Evolutionary conservation across 805 yeast species (phyloP).

Genomic region (Candida chilensis): DNA sequence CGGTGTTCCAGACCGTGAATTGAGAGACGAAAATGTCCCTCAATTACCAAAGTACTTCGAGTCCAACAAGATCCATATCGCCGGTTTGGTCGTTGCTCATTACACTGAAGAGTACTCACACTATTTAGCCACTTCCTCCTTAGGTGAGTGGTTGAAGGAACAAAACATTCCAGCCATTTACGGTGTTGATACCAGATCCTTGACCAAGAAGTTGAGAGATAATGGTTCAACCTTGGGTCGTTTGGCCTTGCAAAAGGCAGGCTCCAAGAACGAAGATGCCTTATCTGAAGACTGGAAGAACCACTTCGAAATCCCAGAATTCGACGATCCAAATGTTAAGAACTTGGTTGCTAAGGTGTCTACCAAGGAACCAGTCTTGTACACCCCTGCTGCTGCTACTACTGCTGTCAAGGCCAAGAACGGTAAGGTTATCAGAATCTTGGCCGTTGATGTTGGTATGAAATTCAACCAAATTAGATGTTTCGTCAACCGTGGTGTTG

Average conservation of each 20-base stretch:
- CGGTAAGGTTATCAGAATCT: slow-evolving; percentile 73
- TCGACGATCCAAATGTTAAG: slow-evolving; percentile 87
- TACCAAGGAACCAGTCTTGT: slow-evolving; percentile 62
- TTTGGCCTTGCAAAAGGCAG: slow-evolving; percentile 50
- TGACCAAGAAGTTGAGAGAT: slow-evolving; percentile 89
- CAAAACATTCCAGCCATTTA: slow-evolving; percentile 93
- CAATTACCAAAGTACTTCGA: slow-evolving; percentile 88
- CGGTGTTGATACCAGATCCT: slow-evolving; percentile 94
- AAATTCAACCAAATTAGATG: slow-evolving; percentile 97
- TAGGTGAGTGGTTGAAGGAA: slow-evolving; percentile 88
- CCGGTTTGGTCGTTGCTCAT: slow-evolving; percentile 94
- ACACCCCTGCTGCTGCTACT: slow-evolving; percentile 53
- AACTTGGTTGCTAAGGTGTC: slow-evolving; percentile 93
- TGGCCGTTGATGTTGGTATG: slow-evolving; percentile 97
- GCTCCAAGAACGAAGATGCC: slow-evolving; percentile 17
- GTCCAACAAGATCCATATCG: slow-evolving; percentile 85
- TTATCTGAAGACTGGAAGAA: slow-evolving; percentile 46
- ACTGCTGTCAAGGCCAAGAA: slow-evolving; percentile 48
- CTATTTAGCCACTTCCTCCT: slow-evolving; percentile 83
- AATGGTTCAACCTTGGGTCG: slow-evolving; percentile 92
- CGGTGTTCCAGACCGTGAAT: slow-evolving; percentile 91
- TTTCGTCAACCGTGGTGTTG: slow-evolving; percentile 93
- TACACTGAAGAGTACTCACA: slow-evolving; percentile 96
- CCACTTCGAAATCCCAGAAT: slow-evolving; percentile 69
- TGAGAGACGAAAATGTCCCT: slow-evolving; percentile 65